Evolutionary conservation across 331 rosid genomes (phyloP), one percentile per base, ranked within the genome.

Genomic region (Cydonia oblonga): DNA sequence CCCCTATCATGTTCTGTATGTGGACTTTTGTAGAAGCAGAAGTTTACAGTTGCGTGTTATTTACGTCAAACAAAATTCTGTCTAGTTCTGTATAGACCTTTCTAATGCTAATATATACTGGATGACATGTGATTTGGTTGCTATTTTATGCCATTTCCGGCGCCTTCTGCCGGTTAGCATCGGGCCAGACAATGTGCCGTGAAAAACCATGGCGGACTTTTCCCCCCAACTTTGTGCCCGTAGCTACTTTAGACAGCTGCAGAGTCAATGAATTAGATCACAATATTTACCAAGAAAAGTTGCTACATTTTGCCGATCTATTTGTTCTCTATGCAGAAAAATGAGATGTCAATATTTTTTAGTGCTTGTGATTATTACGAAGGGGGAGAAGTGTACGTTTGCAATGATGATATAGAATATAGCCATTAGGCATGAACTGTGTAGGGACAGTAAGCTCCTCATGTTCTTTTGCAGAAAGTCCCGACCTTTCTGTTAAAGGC

Each of bases 391-490:
- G 72, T 35, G 35, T 53, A 74, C 13, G 42, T 64, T 35, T 70
- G 75, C 57, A 46, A 77, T 77, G 66, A 70, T 64, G 54, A 38
- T 38, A 38, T 38, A 38, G 42, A 38, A 38, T 38, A 35, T 38
- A 38, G 42, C 42, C 42, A 38, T 38, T 9, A 38, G 13, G 13
- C 42, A 18, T 46, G 0, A 46, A 46, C 53, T 0, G 42, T 46
- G 53, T 46, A 46, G 53, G 53, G 53, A 46, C 53, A 2, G 53
- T 46, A 46, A 67, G 71, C 66, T 72, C 69, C 49, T 32, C 51
- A 72, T 66, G 74, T 71, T 66, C 20, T 72, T 60, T 13, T 9
- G 51, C 69, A 59, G 73, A 78, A 78, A 72, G 82, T 57, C 30
- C 23, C n/a, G 7, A 30, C 65, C 73, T 78, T 77, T 71, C 9